Percentiles rank a stretch among this genome's conserved stretches.
Evolutionary conservation across 768 basidiomycete species (phyloP).

Genomic region (Hygrophorus russula): DNA sequence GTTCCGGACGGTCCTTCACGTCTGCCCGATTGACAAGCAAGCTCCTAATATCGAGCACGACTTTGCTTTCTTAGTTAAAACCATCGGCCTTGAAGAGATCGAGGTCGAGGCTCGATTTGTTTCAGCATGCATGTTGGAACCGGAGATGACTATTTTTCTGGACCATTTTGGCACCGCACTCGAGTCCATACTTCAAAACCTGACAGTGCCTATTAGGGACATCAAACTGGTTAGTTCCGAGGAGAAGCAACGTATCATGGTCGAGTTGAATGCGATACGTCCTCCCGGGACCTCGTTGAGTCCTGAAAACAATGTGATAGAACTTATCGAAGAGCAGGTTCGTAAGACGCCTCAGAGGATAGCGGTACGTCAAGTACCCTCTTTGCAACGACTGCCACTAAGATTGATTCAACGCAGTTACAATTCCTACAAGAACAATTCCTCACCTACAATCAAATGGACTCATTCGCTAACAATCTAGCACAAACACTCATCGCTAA

Average conservation of each 20-base stretch:
- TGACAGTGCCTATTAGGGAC: neutral
- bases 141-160: neutral
- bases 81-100: neutral
- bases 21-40: neutral
- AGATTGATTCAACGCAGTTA: neutral
- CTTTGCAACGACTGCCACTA: no score
- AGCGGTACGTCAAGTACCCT: neutral
- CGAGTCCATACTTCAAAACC: neutral
- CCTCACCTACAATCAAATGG: slow-evolving; percentile 1
- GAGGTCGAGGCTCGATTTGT: slow-evolving; percentile 1
- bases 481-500: neutral
- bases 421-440: slow-evolving; percentile 1
- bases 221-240: neutral
- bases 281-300: neutral
- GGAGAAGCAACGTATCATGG: neutral
- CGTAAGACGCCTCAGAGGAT: slow-evolving; percentile 4
- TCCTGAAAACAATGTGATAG: neutral
- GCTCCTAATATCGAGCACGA: neutral
- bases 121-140: neutral
- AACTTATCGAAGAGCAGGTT: neutral
- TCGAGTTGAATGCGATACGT: neutral
- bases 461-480: slow-evolving; percentile 1
- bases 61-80: slow-evolving; percentile 1
- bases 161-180: neutral
- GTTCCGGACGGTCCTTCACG: slow-evolving; percentile 1